Base-by-base conservation (phyloP, 495 filamentous ascomycete species). In the Talaromyces adpressus region DNA sequence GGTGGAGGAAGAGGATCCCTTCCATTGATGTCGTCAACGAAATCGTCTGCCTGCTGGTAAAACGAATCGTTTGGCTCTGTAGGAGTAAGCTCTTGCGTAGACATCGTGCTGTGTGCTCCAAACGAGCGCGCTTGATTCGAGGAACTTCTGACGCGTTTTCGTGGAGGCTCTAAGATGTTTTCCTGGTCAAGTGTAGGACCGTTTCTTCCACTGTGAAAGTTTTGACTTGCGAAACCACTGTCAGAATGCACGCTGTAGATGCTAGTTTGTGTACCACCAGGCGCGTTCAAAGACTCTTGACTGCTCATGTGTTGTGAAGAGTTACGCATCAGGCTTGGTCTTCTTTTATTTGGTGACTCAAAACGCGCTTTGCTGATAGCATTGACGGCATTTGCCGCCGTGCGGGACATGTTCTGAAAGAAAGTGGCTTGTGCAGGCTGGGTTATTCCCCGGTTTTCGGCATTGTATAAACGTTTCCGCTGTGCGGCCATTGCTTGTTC, bases 401-500 rank as follows among this genome's bases (percentile, higher is more conserved):
- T 94, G 56, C 88, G 88, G 4, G 93, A 97, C 65, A 98, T 97
- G 70, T 94, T 96, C 68, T 92, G 90, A 77, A 98, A 98, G 68
- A 97, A 94, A 0, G 95, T 96, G 9, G 90, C 92, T 64, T 85
- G 84, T 9, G 83, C 75, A 14, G 85, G 81, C 62, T 89, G 79
- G 36, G 85, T 87, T 66, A 85, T 84, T 20, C 77, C 73, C 47
- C 90, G 86, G 54, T 77, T 87, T 32, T 95, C 87, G 49, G 82
- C 83, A 22, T 86, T 86, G 67, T 90, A 95, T 69, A 97, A 91
- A 62, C 93, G 84, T 71, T 98, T 98, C 63, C 94, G 81, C 72
- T 96, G 92, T 14, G 95, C 95, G 29, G 94, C 95, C 94, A 97
- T 96, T 60, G 94, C 94, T 75, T 98, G 94, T 75, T 98, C 94